Evolutionary conservation across 495 filamentous ascomycete genomes (phyloP), one percentile per base, ranked within the genome.

Genomic region (Penicillium paxilli): DNA sequence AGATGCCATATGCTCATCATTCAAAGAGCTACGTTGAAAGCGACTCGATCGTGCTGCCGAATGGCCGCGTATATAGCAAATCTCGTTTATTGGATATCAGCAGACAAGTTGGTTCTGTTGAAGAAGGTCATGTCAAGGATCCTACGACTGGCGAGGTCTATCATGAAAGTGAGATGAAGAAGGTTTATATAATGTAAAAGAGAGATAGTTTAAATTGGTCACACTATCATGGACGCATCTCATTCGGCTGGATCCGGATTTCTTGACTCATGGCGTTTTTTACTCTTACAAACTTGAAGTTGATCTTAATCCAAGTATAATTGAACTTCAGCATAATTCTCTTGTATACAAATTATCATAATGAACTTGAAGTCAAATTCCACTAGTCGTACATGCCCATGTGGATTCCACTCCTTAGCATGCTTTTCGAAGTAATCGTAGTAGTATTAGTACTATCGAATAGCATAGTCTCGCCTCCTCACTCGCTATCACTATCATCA

Each of bases 1-100:
- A 85, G 63, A 86, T 98, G 52, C 94, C 94, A 12, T 96, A 97
- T 63, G 94, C 94, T 20, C 88, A 96, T 58, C 94, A 98, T 66
- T 88, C 86, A 41, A 94, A 95, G 76, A 96, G 92, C 66, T 87
- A 89, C 54, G 87, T 97, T 20, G 92, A 96, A 66, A 85, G 78
- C 30, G 93, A 98, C 61, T 80, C 92, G 8, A 81, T 96, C 19
- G 79, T 97, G 32, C 69, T 98, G 52, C 93, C 93, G 11, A 97
- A 96, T 72, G 84, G 86, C 6, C 80, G 91, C 49, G 85, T 95
- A 23, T 96, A 96, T 64, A 91, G 93, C 17, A 79, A 86, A 45
- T 81, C 86, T 44, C 79, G 88, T 42, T 72, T 98, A 57, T 69
- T 86, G 55, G 84, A 88, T 52, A 85, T 91, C 69, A 89, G 90